Evolutionary conservation across 768 basidiomycete species (phyloP).

Genomic region (Neoboletus brunneissimus): DNA sequence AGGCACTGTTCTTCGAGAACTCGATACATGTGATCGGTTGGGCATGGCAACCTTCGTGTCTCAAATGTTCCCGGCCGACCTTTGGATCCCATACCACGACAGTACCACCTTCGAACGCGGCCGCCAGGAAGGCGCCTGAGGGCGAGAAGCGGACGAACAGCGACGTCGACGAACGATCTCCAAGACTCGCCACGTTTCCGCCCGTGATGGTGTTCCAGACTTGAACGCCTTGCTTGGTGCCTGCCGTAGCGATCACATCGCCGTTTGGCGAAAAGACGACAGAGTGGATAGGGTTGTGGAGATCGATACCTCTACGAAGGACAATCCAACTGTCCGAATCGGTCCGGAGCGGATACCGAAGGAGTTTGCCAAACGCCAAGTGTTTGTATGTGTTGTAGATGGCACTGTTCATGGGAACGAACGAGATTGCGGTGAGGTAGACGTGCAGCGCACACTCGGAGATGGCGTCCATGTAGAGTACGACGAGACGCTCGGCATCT

Average conservation of each 20-base stretch:
- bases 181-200: slow-evolving; percentile 19
- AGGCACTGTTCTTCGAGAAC: slow-evolving; percentile 12
- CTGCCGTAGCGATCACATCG: slow-evolving; percentile 15
- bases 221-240: slow-evolving; percentile 16
- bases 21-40: slow-evolving; percentile 19
- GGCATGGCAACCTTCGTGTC: slow-evolving; percentile 10
- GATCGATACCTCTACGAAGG: background rate
- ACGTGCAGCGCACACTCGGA: slow-evolving; percentile 22
- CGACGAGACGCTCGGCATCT: slow-evolving; percentile 19
- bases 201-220: slow-evolving; percentile 23
- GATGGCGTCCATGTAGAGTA: slow-evolving; percentile 20
- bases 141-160: slow-evolving; percentile 18
- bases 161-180: slow-evolving; percentile 8
- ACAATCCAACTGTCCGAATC: background rate
- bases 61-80: slow-evolving; percentile 17
- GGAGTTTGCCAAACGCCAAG: slow-evolving; percentile 1
- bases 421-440: slow-evolving; percentile 9
- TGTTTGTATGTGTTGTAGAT: slow-evolving; percentile 10
- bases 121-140: slow-evolving; percentile 20
- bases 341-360: background rate
- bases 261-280: slow-evolving; percentile 15
- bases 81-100: slow-evolving; percentile 22
- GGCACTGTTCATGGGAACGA: background rate
- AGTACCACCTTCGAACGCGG: slow-evolving; percentile 16
- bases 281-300: slow-evolving; percentile 10